These are phyloP conservation scores for Neonectria magnoliae DNA, from an alignment of 2,329 filamentous ascomycete species.

Conservation along the genomic window DNA sequence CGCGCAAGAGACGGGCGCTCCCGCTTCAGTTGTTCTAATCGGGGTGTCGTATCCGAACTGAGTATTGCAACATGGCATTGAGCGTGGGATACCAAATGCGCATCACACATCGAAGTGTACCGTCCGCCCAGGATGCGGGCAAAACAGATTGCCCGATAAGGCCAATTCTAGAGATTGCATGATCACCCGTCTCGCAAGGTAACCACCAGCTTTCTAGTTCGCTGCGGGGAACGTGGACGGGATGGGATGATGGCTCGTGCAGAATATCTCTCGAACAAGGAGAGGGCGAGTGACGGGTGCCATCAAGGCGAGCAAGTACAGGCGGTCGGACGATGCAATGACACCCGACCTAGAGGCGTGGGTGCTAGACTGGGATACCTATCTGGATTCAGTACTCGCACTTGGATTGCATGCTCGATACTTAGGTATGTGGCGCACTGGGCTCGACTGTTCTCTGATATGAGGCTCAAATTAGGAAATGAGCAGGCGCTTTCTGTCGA, in stretches of 20 bases:
- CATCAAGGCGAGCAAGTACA: constrained; percentile 25
- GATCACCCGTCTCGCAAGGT: constrained; percentile 3
- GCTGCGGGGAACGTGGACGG: constrained; percentile 17
- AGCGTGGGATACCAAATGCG: constrained; percentile 33
- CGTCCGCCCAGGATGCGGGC: constrained; percentile 20
- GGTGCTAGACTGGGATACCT: not conserved
- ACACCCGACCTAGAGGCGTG: not conserved
- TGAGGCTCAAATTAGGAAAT: constrained; percentile 3
- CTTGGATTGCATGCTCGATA: not conserved
- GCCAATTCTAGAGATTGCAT: constrained; percentile 9
- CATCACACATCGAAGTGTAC: constrained; percentile 29
- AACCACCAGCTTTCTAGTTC: not conserved
- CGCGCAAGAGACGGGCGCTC: constrained; percentile 42
- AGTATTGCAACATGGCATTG: constrained; percentile 23
- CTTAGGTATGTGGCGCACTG: not conserved
- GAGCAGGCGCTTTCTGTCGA: not conserved
- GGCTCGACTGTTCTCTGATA: not conserved
- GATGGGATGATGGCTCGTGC: constrained; percentile 27
- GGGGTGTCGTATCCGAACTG: constrained; percentile 31
- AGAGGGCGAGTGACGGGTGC: constrained; percentile 30
- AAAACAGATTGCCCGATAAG: constrained; percentile 27
- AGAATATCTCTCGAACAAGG: constrained; percentile 20
- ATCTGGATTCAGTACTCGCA: not conserved
- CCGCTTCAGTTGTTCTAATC: constrained; percentile 33
- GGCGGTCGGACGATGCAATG: constrained; percentile 1